Evolutionary conservation across 1,284 basidiomycete genomes (phyloP), one percentile per base, ranked within the genome.

Genomic region (Leccinum cinnamomeum): DNA sequence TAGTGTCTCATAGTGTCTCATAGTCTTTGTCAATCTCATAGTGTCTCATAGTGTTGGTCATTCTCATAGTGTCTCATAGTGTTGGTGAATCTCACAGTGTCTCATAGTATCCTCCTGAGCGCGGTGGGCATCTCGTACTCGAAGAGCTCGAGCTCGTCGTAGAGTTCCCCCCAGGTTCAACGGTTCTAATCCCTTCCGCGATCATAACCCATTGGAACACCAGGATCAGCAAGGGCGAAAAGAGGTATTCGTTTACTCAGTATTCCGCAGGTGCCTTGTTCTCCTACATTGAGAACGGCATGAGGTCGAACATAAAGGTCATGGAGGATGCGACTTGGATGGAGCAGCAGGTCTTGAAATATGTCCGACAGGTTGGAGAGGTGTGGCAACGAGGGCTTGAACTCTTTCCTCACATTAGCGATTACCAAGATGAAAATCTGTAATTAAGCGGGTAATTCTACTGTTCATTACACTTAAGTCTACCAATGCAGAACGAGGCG

Each of bases 91-190:
- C 20, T 20, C 20, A 20, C 20, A 20, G 20, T 20, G 20, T 20
- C 20, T 20, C 20, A 20, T 20, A 20, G 20, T 20, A 20, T 20
- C 20, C 20, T 20, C 20, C n/a, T n/a, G 56, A 33, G 5, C 16
- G 0, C 0, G 61, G 68, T 0, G 65, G 68, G 0, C 69, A 71
- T 20, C 25, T 70, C 0, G 60, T 61, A 0, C 37, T 70, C 0
- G 8, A 33, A 2, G 67, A 69, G n/a, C 37, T 70, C 1, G 8
- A 50, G 0, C 25, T 69, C 0, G 23, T 62, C 0, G 3, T 62
- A 0, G 30, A 61, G 8, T 69, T 70, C 44, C 69, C 66, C 1
- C 62, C 69, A 1, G 68, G 68, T 0, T 44, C 68, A 0, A 46
- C n/a, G 44, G 10, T 51, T 51, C 23, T 51, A 7, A 51, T 51